Base-by-base conservation (phyloP, 2,329 filamentous ascomycete species). In the Ophiostoma ips region DNA sequence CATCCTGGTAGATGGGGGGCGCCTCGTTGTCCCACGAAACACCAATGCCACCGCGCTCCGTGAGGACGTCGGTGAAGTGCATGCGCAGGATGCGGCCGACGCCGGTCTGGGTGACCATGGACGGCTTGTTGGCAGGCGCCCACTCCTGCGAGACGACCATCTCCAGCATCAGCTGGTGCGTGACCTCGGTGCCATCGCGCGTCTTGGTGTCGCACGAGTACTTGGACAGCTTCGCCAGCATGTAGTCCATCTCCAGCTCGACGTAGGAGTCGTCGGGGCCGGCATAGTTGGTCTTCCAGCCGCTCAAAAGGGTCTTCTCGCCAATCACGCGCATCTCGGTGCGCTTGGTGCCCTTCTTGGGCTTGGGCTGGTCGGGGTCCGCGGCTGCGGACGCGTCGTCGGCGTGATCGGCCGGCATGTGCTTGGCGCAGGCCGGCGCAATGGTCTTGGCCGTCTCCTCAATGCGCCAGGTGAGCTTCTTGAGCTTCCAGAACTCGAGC, bases 11-110 rank as follows among this genome's bases (percentile, higher is more conserved):
- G 57, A 94, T 78, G 1, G 90, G 90, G 12, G 90, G 90, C 61
- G 86, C 81, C 70, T 98, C 90, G 66, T 95, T 90, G 58, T 96
- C 90, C 90, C 92, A 98, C 58, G 84, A 87, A 59, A 98, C 89
- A 47, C 90, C 89, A 62, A 95, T 76, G 16, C 90, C 90, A 18
- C 78, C 77, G 53, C 86, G 78, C 67, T 94, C 84, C 4, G 89
- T 95, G 50, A 96, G 75, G 51, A 80, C 71, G 49, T 92, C 73
- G 59, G 77, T 79, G 70, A 95, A 96, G 63, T 94, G 87, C 76
- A 95, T 95, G 56, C 90, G 78, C 53, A 98, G 72, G 48, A 96
- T 90, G 55, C 90, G 79, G 0, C 90, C 92, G 2, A 88, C 84
- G 53, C 90, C 90, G 0, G 90, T 95, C 46, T 89, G 87, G 0